These are phyloP conservation scores for Acanthamoeba healyi DNA, from an alignment of 208 protist genomes.

Conservation along the genomic window DNA sequence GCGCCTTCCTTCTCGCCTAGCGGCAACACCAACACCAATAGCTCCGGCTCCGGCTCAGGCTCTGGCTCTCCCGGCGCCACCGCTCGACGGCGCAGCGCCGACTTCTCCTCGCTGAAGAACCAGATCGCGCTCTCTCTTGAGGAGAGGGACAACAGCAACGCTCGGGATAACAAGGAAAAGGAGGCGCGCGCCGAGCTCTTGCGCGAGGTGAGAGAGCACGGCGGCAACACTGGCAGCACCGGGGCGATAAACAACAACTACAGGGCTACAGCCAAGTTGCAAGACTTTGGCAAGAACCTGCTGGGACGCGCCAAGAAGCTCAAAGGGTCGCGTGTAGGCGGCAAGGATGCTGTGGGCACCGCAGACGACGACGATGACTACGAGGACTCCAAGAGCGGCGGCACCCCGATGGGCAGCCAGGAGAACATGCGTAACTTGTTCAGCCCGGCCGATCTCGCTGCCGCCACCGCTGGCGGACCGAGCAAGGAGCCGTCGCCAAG, in stretches of 20 bases:
- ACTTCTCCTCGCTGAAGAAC: slow-evolving; percentile 20
- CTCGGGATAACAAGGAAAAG: too few species aligned
- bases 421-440: not conserved
- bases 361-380: not conserved
- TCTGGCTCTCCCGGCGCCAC: not conserved
- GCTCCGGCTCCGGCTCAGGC: too few species aligned
- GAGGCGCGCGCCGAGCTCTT: not conserved
- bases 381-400: not conserved
- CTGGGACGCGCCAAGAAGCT: slow-evolving; percentile 6
- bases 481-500: too few species aligned
- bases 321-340: not conserved
- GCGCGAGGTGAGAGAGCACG: not conserved
- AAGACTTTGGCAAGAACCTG: slow-evolving; percentile 13
- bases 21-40: too few species aligned
- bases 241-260: too few species aligned
- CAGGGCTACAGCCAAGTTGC: not conserved
- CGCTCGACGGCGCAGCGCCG: not conserved
- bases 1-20: too few species aligned
- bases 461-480: too few species aligned
- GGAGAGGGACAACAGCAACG: not conserved
- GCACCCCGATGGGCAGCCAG: not conserved
- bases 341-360: slow-evolving; percentile 8
- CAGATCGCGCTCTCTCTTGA: slow-evolving; percentile 1
- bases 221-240: not conserved
- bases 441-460: too few species aligned